phyloP scores from a whole-genome alignment of 1,284 basidiomycete genomes.

The Xanthoconium separans region DNA sequence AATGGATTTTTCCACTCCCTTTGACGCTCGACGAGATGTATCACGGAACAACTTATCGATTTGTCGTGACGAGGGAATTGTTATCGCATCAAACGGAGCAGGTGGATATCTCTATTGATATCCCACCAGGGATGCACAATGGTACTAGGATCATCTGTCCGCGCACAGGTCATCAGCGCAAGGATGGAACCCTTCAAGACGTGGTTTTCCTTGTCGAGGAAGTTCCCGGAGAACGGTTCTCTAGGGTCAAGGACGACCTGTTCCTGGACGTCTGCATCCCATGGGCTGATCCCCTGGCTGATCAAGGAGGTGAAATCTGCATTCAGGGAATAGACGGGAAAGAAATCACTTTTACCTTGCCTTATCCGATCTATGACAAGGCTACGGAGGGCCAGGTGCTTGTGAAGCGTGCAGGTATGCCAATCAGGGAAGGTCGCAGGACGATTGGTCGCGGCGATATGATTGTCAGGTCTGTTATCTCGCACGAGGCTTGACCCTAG shows the following conservation, averaged over 20 bases:
- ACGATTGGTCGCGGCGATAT: constrained; percentile 74
- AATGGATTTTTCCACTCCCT: constrained; percentile 70
- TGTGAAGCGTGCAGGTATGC: constrained; percentile 79
- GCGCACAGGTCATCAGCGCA: constrained; percentile 74
- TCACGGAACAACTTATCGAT: constrained; percentile 75
- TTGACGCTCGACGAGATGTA: constrained; percentile 86
- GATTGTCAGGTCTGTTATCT: constrained; percentile 60
- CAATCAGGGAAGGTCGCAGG: constrained; percentile 64
- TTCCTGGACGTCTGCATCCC: constrained; percentile 66
- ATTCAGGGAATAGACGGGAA: constrained; percentile 74
- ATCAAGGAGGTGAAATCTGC: constrained; percentile 47
- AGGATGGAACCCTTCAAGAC: constrained; percentile 68
- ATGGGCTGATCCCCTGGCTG: constrained; percentile 63
- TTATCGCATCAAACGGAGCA: constrained; percentile 63
- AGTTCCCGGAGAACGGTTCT: constrained; percentile 67
- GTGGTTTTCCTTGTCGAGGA: constrained; percentile 81
- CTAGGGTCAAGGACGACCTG: constrained; percentile 72
- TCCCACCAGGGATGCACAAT: constrained; percentile 68
- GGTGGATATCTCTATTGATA: constrained; percentile 72
- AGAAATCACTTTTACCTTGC: constrained; percentile 59
- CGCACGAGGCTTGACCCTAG: constrained; percentile 1
- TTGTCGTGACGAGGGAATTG: constrained; percentile 75
- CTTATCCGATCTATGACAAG: constrained; percentile 60
- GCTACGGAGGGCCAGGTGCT: constrained; percentile 64
- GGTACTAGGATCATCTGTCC: constrained; percentile 82